Evolutionary conservation across 164 flowering plant genomes (phyloP).

Genomic region (Brasenia schreberi): DNA sequence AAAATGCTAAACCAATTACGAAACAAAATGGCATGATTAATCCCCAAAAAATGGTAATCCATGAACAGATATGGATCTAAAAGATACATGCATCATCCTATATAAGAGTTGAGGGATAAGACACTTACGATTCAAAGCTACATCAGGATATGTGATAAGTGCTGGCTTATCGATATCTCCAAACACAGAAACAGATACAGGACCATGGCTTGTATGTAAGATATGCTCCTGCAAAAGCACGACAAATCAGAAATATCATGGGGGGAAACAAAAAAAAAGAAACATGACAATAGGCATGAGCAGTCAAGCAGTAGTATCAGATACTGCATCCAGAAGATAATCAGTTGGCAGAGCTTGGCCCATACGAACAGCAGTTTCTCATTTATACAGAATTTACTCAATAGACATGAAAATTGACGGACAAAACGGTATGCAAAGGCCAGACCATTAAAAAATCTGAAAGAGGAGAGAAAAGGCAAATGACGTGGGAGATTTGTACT

Average conservation of each 20-base stretch:
- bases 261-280: neutral
- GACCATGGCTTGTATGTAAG: slow-evolving; percentile 55
- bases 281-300: neutral
- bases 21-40: too few relatives aligned
- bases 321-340: neutral
- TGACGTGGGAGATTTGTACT: too few relatives aligned
- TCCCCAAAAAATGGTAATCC: too few relatives aligned
- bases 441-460: neutral
- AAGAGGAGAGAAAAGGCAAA: too few relatives aligned
- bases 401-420: neutral
- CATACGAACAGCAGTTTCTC: too few relatives aligned
- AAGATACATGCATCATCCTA: too few relatives aligned
- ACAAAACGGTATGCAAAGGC: neutral
- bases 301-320: neutral
- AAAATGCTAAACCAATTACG: too few relatives aligned
- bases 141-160: slow-evolving; percentile 80
- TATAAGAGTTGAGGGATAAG: neutral
- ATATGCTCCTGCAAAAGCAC: slow-evolving; percentile 49
- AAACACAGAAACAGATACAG: slow-evolving; percentile 65
- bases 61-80: too few relatives aligned
- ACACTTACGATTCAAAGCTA: slow-evolving; percentile 79
- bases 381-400: too few relatives aligned
- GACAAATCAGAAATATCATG: neutral
- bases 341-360: too few relatives aligned
- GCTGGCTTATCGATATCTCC: slow-evolving; percentile 93